Evolutionary conservation across 1,139 yeast genomes (phyloP), one percentile per base, ranked within the genome.

Genomic region (Scheffersomyces parashehatae): DNA sequence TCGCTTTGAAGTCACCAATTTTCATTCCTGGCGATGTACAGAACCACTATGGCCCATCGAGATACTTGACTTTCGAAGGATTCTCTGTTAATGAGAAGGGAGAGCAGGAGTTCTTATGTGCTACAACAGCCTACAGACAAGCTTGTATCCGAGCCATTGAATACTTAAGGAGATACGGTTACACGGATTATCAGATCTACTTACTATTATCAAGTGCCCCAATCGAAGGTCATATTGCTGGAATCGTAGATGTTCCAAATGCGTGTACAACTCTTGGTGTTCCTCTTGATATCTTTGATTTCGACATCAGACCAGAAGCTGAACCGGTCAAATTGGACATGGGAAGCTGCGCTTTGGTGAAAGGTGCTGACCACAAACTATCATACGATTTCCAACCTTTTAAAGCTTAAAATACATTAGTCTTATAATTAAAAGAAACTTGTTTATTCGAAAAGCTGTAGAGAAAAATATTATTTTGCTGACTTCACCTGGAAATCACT

Each of bases 21-120:
- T 75, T 64, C 46, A 55, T 76, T 26, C 76, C 81, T 15, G 77
- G 80, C n/a, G 74, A 73, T 40, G 75, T 73, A 28, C 74, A 63
- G 45, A 70, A 70, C 38, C 68, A 66, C 36, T 73, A 69, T 51
- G 78, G 79, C 1, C 75, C 80, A 3, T 64, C 72, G 9, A 58
- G 81, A 41, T 75, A 74, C 55, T 59, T 75, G 37, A 76, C 81
- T 2, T 76, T 75, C 53, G 81, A 76, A 61, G 81, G 81, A 2
- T 75, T 75, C 46, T 75, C 80, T 0, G 81, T 75, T 11, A 71
- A 72, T 49, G 79, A 73, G 51, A 45, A 50, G 6, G 79, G 79
- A 5, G 59, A 64, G 32, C 81, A 75, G 53, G 60, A 68, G 37
- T 75, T 55, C 51, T 60, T 76, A 40, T 70, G 72, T 53, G 70